Percentiles rank a stretch among this genome's conserved stretches.
Conservation (phyloP, 257 asterid genomes). For the Nicotiana noctiflora region DNA sequence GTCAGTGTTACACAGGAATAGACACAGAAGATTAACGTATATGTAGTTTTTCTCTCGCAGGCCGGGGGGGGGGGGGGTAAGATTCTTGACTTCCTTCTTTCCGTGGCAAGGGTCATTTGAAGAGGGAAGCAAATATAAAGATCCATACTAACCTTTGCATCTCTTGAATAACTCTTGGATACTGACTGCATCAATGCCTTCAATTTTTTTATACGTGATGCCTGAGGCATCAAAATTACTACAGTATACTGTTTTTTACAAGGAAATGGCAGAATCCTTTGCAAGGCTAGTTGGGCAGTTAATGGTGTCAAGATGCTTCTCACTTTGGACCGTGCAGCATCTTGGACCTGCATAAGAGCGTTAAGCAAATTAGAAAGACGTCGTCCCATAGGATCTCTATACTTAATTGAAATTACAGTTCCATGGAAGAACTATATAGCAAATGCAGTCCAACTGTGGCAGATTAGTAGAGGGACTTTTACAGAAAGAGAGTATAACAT, state of each 20-base stretch:
- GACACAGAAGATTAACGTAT: no score
- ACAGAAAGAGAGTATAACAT: neutral
- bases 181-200: conserved; percentile 39
- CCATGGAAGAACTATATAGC: neutral
- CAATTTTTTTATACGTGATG: conserved; percentile 46
- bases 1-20: neutral
- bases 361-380: conserved; percentile 7
- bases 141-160: conserved; percentile 56
- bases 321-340: conserved; percentile 60
- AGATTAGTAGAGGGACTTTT: neutral
- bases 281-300: conserved; percentile 71
- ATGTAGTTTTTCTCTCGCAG: neutral
- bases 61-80: neutral
- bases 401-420: neutral
- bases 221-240: conserved; percentile 91
- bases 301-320: conserved; percentile 53
- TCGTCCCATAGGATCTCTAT: neutral
- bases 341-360: conserved; percentile 53
- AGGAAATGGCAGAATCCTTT: conserved; percentile 71
- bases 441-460: neutral
- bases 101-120: neutral
- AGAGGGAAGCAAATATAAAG: neutral
- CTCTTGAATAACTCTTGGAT: conserved; percentile 31
- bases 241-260: conserved; percentile 84
- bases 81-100: neutral